Base-by-base conservation (phyloP, 148 eudicot genomes). In the Persicaria tinctoria region DNA sequence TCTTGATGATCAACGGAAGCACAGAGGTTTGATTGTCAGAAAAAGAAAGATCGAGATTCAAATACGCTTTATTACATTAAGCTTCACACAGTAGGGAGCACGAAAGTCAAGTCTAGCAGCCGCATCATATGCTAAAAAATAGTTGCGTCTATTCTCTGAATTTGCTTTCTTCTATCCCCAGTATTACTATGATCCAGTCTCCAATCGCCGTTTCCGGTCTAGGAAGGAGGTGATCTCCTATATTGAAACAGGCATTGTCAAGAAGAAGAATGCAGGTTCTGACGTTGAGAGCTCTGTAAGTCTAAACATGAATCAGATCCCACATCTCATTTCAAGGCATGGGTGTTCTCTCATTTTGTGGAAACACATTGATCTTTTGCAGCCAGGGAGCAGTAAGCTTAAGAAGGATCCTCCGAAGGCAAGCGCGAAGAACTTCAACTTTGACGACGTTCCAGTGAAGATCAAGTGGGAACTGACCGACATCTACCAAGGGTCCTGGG, bases 391-490 rank as follows among this genome's bases (percentile, higher is more conserved):
- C 38, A 32, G 46, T 6, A 72, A 64, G 76, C 50, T 41, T 8
- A 78, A 76, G 72, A 79, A 55, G 14, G 27, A 74, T 7, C 75
- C 75, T 51, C 45, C 82, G 27, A 77, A 75, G 70, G 76, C 76
- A 74, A 53, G 16, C 12, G 18, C 23, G 54, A 74, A 76, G 73
- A 77, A 76, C 70, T 88, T 87, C 70, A 85, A 90, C 46, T 88
- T 83, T 23, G 72, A 80, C 12, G 80, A 85, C 73, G 84, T 79
- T 32, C 90, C 96, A 0, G 75, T 78, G 16, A 77, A 73, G 74
- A 84, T 85, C 6, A 79, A 60, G 55, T 90, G 92, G 92, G 78
- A 68, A 13, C 46, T 85, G 68, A 70, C 75, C 0, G 85, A 87
- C 77, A 79, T 69, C 4, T n/a, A 68, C 50, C 80, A 74, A 51